Evolutionary conservation across 768 basidiomycete species (phyloP), one percentile per base, ranked within the genome.

Genomic region (Tricholomella constricta): DNA sequence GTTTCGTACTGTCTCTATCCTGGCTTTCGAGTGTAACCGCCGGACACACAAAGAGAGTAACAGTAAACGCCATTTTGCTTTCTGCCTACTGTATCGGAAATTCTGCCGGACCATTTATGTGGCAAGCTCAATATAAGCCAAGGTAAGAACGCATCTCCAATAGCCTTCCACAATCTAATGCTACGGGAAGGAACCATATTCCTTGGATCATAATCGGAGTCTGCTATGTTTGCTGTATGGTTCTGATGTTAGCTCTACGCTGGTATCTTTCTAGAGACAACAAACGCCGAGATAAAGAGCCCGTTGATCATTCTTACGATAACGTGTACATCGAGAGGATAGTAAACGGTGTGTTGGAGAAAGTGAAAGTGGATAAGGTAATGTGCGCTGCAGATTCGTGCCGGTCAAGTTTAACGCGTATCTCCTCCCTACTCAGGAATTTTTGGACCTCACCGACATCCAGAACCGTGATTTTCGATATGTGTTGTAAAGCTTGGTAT

Each of bases 121-220:
- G 88, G 88, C 80, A 84, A 62, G 72, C 72, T 0, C 72, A 80
- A 64, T 89, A 86, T 62, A 79, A 77, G 54, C 88, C 87, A 5
- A 78, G 86, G 85, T 85, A 50, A 3, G 23, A n/a, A 22, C 1
- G 6, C 8, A 22, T n/a, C 9, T 15, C 9, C 23, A 20, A 4
- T 11, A 15, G 17, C n/a, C 22, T 22, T 35, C n/a, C 36, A 3
- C 9, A 8, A 22, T 14, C 34, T 47, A 15, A 51, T 10, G 27
- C 4, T 34, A 47, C 12, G 4, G 45, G 52, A 55, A 86, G 87
- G 43, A 88, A 90, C 58, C 84, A 78, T 51, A 66, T 91, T 25
- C 90, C 89, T 2, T 92, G 91, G 90, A 79, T 79, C 47, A 77
- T 91, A 59, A 91, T 91, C 50, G 82, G 85, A 2, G 64, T 83